phyloP scores from a whole-genome alignment of 176 grass and related monocot species.

The Elaeis guineensis region DNA sequence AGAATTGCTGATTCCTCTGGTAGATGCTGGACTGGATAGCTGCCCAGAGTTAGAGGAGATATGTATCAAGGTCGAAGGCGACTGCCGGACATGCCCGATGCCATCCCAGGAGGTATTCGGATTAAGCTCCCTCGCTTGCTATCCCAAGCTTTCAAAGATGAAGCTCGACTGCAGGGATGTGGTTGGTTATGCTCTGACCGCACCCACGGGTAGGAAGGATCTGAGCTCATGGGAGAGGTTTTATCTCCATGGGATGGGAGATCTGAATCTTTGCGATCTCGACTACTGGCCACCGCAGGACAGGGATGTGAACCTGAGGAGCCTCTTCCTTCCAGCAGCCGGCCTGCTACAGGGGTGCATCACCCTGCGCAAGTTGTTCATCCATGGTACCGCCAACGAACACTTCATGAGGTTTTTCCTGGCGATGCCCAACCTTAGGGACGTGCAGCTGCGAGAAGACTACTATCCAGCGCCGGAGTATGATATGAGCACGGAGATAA shows the following conservation, averaged over 20 bases:
- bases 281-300: constrained; percentile 99
- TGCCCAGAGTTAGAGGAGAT: constrained; percentile 76
- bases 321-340: constrained; percentile 52
- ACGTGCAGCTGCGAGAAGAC: constrained; percentile 89
- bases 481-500: constrained; percentile 94
- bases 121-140: constrained; percentile 41
- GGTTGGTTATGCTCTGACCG: constrained; percentile 82
- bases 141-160: constrained; percentile 61
- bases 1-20: constrained; percentile 58
- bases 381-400: constrained; percentile 82
- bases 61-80: constrained; percentile 80
- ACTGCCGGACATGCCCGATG: constrained; percentile 51
- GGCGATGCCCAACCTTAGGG: constrained; percentile 43
- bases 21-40: constrained; percentile 42
- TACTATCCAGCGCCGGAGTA: constrained; percentile 95
- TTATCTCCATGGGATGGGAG: constrained; percentile 69
- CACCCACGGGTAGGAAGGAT: constrained; percentile 78
- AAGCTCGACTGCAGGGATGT: constrained; percentile 80
- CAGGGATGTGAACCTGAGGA: constrained; percentile 85
- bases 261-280: constrained; percentile 53
- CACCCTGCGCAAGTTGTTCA: constrained; percentile 76
- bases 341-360: constrained; percentile 40
- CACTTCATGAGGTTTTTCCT: constrained; percentile 92
- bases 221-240: constrained; percentile 87
- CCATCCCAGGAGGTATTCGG: constrained; percentile 36